Percentiles rank a stretch among this genome's conserved stretches.
These are phyloP conservation scores for Aquilaria malaccensis DNA, from an alignment of 345 rosid genomes.

Conservation along the genomic window DNA sequence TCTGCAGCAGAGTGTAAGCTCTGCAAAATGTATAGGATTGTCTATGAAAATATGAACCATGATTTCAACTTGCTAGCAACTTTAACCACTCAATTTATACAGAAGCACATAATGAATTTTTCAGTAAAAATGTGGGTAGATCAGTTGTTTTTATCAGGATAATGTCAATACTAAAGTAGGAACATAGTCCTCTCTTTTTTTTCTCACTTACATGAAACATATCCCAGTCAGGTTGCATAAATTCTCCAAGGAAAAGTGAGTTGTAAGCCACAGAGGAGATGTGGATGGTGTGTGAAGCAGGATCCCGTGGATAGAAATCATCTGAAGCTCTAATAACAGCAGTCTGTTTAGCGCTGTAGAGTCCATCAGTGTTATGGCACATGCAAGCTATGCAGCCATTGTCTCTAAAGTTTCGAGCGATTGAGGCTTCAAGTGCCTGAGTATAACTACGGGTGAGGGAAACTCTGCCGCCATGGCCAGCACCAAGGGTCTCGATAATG, in stretches of 20 bases:
- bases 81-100: too few relatives aligned
- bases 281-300: constrained; percentile 96
- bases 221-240: constrained; percentile 99
- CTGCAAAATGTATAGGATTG: constrained; percentile 36
- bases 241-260: constrained; percentile 90
- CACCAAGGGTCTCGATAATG: constrained; percentile 92
- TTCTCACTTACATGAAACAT: constrained; percentile 92
- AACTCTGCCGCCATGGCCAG: constrained; percentile 95
- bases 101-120: too few relatives aligned
- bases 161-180: neutral
- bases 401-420: constrained; percentile 70
- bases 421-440: constrained; percentile 90
- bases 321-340: constrained; percentile 94
- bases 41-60: neutral
- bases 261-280: constrained; percentile 91
- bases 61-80: neutral
- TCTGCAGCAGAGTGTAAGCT: constrained; percentile 95
- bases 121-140: too few relatives aligned
- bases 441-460: constrained; percentile 79
- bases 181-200: neutral
- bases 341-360: constrained; percentile 91
- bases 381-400: constrained; percentile 96
- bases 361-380: constrained; percentile 94
- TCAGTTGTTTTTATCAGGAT: too few relatives aligned
- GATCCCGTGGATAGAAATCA: constrained; percentile 88